Percentiles rank a stretch among this genome's conserved stretches.
Conservation (phyloP, 805 yeast species). For the Diddensiella transvaalensis region DNA sequence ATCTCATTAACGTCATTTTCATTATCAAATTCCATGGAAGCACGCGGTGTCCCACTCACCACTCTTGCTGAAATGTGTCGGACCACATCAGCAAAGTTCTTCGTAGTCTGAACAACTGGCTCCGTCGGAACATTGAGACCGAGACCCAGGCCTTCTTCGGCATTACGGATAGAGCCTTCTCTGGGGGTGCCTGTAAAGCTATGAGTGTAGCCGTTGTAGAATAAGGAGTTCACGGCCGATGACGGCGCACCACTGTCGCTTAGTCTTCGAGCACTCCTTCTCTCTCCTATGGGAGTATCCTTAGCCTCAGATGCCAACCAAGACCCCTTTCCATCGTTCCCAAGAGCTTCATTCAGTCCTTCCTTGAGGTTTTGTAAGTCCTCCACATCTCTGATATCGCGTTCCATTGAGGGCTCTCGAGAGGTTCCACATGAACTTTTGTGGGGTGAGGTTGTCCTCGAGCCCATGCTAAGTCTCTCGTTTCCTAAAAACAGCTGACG, state of each 20-base stretch:
- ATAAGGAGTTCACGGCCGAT: neutral
- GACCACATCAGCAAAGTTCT: constrained; percentile 4
- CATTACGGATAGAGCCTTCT: neutral
- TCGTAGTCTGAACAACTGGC: neutral
- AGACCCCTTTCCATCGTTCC: constrained; percentile 21
- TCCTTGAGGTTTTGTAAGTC: neutral
- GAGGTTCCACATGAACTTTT: neutral
- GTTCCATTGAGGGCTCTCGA: neutral
- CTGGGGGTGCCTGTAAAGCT: neutral
- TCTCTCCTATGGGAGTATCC: neutral
- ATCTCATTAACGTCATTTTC: neutral
- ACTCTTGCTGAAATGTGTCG: constrained; percentile 5
- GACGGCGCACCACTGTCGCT: neutral
- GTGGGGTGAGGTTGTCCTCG: neutral
- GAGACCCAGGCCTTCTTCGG: neutral
- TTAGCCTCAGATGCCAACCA: constrained; percentile 11
- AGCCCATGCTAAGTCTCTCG: neutral
- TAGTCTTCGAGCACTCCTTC: neutral
- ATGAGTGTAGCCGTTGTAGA: neutral
- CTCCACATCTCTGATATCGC: neutral
- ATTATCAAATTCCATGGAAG: neutral
- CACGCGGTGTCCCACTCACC: neutral
- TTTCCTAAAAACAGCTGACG: constrained; percentile 10
- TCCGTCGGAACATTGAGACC: neutral
- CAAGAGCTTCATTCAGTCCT: constrained; percentile 24